Base-by-base conservation (phyloP, 2,329 filamentous ascomycete species). In the Diplodia mutila region DNA sequence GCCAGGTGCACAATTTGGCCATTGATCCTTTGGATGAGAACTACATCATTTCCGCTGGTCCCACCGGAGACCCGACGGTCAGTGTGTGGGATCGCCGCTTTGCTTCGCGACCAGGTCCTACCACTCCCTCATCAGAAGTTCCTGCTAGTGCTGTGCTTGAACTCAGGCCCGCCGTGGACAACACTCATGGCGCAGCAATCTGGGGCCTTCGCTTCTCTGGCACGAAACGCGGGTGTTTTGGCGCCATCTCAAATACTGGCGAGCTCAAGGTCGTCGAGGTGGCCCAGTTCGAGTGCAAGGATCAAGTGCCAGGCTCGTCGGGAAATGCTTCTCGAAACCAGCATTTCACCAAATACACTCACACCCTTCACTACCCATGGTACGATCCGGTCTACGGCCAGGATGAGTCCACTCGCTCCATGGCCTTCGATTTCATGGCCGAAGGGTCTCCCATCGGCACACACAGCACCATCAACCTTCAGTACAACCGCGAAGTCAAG, bases 11-110 rank as follows among this genome's bases (percentile, higher is more conserved):
- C 73, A 89, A 89, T 69, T 79, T 95, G 66, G 87, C 91, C 18
- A 91, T 95, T 69, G 91, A 95, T 79, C 91, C 91, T 69, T 83
- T 88, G 25, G 91, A 96, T 72, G 88, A 90, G 71, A 93, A 95
- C 72, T 94, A 93, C 77, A 94, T 95, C 79, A 89, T 92, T 1
- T 94, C 92, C 1, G 92, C 91, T 16, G 83, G 83, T 1, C 90
- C 90, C 2, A 81, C 92, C 14, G 91, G 92, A 68, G 89, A 92
- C 61, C 90, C 91, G 0, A 88, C 88, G 8, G 84, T 94, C 63
- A 89, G 90, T 76, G 85, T 94, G 37, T 94, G 91, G 91, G 91
- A 94, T 75, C 87, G 90, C 29, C 88, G 91, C 6, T 84, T 80
- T 73, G 77, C 79, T 3, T 66, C 72, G 12, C 69, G 70, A 21